These are phyloP conservation scores for Bruguiera gymnorhiza DNA, from an alignment of 345 rosid species.

Conservation along the genomic window DNA sequence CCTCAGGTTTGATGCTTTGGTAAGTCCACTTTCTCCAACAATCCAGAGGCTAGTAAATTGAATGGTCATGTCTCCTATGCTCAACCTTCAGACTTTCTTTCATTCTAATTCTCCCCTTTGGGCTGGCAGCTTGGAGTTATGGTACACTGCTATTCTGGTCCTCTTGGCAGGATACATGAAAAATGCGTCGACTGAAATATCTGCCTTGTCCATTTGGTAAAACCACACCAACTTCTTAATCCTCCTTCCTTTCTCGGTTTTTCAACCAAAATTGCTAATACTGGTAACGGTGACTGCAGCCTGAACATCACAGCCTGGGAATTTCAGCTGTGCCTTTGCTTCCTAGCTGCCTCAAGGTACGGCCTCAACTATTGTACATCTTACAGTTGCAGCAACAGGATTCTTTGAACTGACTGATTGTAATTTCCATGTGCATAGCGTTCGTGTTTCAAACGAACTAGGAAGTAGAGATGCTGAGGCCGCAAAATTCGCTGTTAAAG, in stretches of 20 bases:
- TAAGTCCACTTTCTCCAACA: constrained; percentile 9
- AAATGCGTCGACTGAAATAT: constrained; percentile 45
- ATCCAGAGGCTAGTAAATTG: too few species aligned
- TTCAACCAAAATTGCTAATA: background rate
- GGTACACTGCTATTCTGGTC: constrained; percentile 54
- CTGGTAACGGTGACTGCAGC: constrained; percentile 17
- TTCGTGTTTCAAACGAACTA: constrained; percentile 64
- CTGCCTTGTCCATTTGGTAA: constrained; percentile 58
- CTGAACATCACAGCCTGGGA: constrained; percentile 49
- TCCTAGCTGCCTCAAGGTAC: constrained; percentile 50
- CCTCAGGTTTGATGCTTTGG: constrained; percentile 66
- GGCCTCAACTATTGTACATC: background rate
- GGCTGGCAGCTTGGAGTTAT: constrained; percentile 45
- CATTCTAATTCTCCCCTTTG: background rate
- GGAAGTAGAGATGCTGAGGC: constrained; percentile 56
- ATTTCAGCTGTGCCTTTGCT: constrained; percentile 54
- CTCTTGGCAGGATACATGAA: constrained; percentile 51
- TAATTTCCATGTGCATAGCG: constrained; percentile 26
- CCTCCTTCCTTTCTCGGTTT: background rate
- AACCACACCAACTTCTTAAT: background rate
- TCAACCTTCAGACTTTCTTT: background rate
- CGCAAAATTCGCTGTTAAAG: constrained; percentile 51
- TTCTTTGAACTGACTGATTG: background rate
- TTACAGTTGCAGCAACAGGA: background rate
- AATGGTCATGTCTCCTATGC: too few species aligned